A percentile compares a stretch with the other conserved stretches of the same genome.
Conservation (phyloP, 164 flowering plant species). For the Vitis rupestris region DNA sequence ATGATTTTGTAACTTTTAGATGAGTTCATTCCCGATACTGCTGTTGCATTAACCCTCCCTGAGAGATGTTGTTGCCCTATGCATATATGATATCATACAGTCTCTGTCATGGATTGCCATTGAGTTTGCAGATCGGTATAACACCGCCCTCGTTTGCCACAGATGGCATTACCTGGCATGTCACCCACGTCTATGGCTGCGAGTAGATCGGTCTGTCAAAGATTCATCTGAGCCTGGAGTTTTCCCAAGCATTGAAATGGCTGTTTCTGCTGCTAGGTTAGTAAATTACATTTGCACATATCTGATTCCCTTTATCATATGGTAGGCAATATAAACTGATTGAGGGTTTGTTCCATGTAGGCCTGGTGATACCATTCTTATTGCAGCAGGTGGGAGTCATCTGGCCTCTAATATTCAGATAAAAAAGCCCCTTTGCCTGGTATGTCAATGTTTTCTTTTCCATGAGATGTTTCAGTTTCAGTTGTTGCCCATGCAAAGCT, state of each 20-base stretch:
- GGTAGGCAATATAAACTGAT: neutral
- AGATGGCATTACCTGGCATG: conserved; percentile 93
- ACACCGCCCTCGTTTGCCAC: conserved; percentile 99
- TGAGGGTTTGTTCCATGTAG: conserved; percentile 29
- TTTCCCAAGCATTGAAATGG: conserved; percentile 70
- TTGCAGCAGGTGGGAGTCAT: conserved; percentile 81
- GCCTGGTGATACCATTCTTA: conserved; percentile 93
- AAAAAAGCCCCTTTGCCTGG: conserved; percentile 91
- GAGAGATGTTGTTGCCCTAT: neutral
- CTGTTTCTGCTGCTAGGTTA: conserved; percentile 89
- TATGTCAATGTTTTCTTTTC: conserved; percentile 27
- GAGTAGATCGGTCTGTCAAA: conserved; percentile 68
- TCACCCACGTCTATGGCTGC: conserved; percentile 91
- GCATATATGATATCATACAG: conserved; percentile 6
- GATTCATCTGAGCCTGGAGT: conserved; percentile 59
- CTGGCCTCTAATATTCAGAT: conserved; percentile 77
- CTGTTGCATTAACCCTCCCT: neutral
- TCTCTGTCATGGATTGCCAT: conserved; percentile 40
- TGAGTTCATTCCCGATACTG: no score
- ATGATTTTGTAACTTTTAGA: no score
- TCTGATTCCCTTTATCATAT: neutral
- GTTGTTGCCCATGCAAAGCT: neutral
- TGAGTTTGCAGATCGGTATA: conserved; percentile 98
- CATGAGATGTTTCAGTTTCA: neutral
- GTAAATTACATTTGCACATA: conserved; percentile 7